Evolutionary conservation across 768 basidiomycete genomes (phyloP).

Genomic region (Rhizopogon vulgaris): DNA sequence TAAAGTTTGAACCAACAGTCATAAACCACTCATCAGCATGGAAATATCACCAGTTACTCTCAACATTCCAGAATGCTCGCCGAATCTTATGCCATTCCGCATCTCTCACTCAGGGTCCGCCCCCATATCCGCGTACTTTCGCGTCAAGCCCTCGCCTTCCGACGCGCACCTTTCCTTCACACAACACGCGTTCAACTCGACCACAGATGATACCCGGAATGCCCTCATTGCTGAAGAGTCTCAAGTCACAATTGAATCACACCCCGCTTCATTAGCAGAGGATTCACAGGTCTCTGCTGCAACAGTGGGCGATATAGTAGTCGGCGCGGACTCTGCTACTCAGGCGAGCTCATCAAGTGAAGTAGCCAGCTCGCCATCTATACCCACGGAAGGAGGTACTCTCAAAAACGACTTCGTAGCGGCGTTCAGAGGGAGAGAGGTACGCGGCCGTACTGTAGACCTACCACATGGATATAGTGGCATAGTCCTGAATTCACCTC

Average conservation of each 20-base stretch:
- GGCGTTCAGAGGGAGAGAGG: conserved; percentile 68
- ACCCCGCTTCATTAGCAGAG: not conserved
- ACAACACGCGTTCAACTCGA: not conserved
- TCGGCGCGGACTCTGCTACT: conserved; percentile 4
- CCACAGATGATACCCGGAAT: not conserved
- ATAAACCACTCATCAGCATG: not conserved
- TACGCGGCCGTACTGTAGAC: conserved; percentile 59
- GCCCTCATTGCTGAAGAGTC: not conserved
- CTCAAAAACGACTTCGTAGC: conserved; percentile 37
- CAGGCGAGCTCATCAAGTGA: not conserved
- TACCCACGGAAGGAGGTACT: not conserved
- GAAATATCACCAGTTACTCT: conserved; percentile 15
- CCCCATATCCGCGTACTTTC: conserved; percentile 69
- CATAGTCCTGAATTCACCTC: conserved; percentile 43
- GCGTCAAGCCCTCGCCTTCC: conserved; percentile 35
- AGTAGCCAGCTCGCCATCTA: not conserved
- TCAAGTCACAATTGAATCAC: conserved; percentile 2
- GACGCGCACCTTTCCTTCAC: conserved; percentile 1
- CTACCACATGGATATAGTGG: conserved; percentile 67
- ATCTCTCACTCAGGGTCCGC: conserved; percentile 67
- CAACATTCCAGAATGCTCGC: conserved; percentile 38
- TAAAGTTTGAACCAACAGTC: too few species aligned
- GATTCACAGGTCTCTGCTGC: not conserved
- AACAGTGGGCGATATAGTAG: not conserved
- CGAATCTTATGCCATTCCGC: conserved; percentile 81